Conservation (phyloP, 2,329 filamentous ascomycete species). For the Sphaerulina musiva region DNA sequence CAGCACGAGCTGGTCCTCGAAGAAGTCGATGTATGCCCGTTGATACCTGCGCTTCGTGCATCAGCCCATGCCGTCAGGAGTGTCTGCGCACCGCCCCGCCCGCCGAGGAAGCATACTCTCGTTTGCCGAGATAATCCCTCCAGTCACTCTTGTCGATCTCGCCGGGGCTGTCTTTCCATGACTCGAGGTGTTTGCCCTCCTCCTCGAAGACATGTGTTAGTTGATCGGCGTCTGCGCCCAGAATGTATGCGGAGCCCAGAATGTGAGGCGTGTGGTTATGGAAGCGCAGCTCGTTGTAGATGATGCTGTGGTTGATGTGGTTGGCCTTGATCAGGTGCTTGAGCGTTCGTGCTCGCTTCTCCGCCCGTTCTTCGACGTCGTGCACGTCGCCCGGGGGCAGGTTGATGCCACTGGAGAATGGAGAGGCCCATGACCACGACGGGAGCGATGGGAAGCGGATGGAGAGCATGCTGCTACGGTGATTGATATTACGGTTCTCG, state of each 20-base stretch:
- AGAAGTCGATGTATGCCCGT: conserved; percentile 87
- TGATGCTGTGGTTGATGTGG: conserved; percentile 79
- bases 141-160: conserved; percentile 82
- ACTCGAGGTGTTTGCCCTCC: conserved; percentile 63
- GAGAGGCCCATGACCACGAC: conserved; percentile 21
- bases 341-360: conserved; percentile 72
- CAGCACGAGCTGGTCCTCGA: conserved; percentile 78
- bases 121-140: conserved; percentile 74
- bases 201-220: conserved; percentile 75
- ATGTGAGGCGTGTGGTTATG: conserved; percentile 82
- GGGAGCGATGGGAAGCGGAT: conserved; percentile 27
- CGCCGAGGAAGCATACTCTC: conserved; percentile 43
- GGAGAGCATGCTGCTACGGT: conserved; percentile 2
- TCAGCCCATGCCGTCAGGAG: background rate
- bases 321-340: conserved; percentile 90
- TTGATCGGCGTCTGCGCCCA: conserved; percentile 68
- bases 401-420: conserved; percentile 33
- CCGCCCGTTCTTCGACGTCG: conserved; percentile 70
- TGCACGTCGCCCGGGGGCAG: conserved; percentile 66
- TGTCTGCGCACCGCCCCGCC: conserved; percentile 4
- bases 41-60: conserved; percentile 55
- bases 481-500: background rate
- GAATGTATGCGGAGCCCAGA: conserved; percentile 75
- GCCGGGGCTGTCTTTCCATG: conserved; percentile 76
- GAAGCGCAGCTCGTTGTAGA: conserved; percentile 67